Percentiles rank a stretch among this genome's conserved stretches.
phyloP scores from a whole-genome alignment of 768 basidiomycete species.

The Rubroboletus satanas region DNA sequence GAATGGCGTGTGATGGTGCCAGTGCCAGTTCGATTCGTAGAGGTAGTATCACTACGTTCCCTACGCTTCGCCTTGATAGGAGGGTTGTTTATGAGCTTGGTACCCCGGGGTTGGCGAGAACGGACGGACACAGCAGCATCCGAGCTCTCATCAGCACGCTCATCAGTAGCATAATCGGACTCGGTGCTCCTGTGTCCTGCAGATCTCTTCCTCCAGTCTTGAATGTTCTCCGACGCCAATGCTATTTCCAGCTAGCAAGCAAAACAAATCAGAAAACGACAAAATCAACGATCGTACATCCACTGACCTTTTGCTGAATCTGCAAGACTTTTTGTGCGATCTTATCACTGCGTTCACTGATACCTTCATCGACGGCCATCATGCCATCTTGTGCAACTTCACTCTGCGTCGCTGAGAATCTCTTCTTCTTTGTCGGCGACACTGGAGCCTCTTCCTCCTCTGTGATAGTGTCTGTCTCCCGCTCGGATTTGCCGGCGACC shows the following conservation, averaged over 20 bases:
- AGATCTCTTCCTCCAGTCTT: constrained; percentile 31
- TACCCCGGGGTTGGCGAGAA: constrained; percentile 38
- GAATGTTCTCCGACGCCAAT: constrained; percentile 52
- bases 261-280: constrained; percentile 6
- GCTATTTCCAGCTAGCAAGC: constrained; percentile 66
- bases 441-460: constrained; percentile 50
- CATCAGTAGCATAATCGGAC: constrained; percentile 35
- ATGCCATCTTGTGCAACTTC: constrained; percentile 72
- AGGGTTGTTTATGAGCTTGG: constrained; percentile 33
- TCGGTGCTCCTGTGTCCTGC: constrained; percentile 20
- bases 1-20: constrained; percentile 29
- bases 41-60: constrained; percentile 58
- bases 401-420: constrained; percentile 69
- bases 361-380: constrained; percentile 82
- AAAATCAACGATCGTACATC: background rate
- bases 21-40: constrained; percentile 51
- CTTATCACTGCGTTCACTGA: constrained; percentile 78
- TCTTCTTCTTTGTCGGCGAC: constrained; percentile 58
- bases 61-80: constrained; percentile 39
- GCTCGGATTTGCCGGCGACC: constrained; percentile 35
- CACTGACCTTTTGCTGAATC: constrained; percentile 84
- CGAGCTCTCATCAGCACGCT: constrained; percentile 58
- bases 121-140: constrained; percentile 40
- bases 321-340: constrained; percentile 85
- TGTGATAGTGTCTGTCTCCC: constrained; percentile 51